Evolutionary conservation across 768 basidiomycete genomes (phyloP).

Genomic region (Lactifluus pinguis): DNA sequence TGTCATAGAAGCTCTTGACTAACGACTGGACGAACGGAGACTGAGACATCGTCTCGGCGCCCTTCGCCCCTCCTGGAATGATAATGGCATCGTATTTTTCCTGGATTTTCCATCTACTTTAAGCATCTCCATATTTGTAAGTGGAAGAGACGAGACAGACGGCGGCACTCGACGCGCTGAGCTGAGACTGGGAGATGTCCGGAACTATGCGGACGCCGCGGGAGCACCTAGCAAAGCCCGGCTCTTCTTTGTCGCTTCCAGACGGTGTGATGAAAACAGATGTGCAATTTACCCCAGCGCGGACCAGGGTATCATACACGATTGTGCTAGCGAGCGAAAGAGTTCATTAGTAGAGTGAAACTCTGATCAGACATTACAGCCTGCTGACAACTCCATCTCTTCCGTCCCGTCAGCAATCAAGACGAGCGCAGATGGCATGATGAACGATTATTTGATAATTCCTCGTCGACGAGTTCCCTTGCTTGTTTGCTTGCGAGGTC

Average conservation of each 20-base stretch:
- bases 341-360: neutral
- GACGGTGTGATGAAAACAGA: constrained; percentile 49
- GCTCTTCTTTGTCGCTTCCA: neutral
- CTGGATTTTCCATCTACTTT: constrained; percentile 27
- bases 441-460: neutral
- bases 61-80: constrained; percentile 72
- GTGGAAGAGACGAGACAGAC: neutral
- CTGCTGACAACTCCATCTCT: constrained; percentile 77
- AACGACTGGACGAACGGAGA: constrained; percentile 52
- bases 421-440: constrained; percentile 50
- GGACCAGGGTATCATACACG: constrained; percentile 73
- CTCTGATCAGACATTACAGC: neutral
- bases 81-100: constrained; percentile 60
- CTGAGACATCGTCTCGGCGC: constrained; percentile 63
- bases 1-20: constrained; percentile 45
- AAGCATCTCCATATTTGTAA: neutral
- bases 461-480: too few relatives aligned
- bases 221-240: constrained; percentile 1
- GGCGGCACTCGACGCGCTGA: neutral
- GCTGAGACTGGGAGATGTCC: constrained; percentile 2
- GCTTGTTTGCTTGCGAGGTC: too few relatives aligned
- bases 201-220: constrained; percentile 17
- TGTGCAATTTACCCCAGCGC: constrained; percentile 55
- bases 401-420: constrained; percentile 78
- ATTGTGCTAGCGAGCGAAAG: constrained; percentile 45